A percentile compares a stretch with the other conserved stretches of the same genome.
Evolutionary conservation across 371 early-diverging fungal genomes (phyloP).

Genomic region (Lichtheimia ramosa): DNA sequence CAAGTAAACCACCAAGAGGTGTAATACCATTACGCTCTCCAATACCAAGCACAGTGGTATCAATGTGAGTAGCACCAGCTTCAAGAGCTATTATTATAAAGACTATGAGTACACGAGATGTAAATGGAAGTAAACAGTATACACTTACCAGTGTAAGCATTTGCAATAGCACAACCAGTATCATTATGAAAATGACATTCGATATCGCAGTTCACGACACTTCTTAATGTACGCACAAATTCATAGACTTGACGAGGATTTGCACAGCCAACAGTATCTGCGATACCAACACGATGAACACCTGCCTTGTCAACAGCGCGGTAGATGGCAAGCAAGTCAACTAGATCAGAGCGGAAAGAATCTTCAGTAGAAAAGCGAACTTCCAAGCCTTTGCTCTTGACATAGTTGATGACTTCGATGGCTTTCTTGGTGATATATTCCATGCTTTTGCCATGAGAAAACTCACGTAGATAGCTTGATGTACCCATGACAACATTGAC

Average conservation of each 20-base stretch:
- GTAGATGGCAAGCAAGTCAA: conserved; percentile 93
- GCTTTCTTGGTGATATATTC: conserved; percentile 92
- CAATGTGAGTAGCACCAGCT: conserved; percentile 97
- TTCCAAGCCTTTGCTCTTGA: conserved; percentile 93
- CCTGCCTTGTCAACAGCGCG: conserved; percentile 92
- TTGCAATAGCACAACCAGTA: conserved; percentile 97
- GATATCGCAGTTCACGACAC: conserved; percentile 95
- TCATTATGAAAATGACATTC: conserved; percentile 99
- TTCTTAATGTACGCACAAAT: conserved; percentile 90
- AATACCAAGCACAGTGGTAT: conserved; percentile 96
- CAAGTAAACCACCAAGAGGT: conserved; percentile 90
- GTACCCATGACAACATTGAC: conserved; percentile 97
- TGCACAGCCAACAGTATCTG: conserved; percentile 97
- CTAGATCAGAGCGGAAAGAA: conserved; percentile 94
- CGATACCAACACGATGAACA: conserved; percentile 97
- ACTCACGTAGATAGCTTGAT: conserved; percentile 89
- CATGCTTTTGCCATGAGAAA: conserved; percentile 98
- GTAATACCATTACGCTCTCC: conserved; percentile 98
- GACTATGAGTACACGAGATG: too few relatives aligned
- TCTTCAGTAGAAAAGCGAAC: conserved; percentile 97
- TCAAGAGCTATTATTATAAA: conserved; percentile 59
- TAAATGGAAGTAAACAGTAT: too few relatives aligned
- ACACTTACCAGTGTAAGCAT: conserved; percentile 77
- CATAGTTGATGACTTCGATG: conserved; percentile 90
- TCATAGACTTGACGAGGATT: conserved; percentile 97